Evolutionary conservation across 1,139 yeast genomes (phyloP), one percentile per base, ranked within the genome.

Genomic region (Diutina rugosa): DNA sequence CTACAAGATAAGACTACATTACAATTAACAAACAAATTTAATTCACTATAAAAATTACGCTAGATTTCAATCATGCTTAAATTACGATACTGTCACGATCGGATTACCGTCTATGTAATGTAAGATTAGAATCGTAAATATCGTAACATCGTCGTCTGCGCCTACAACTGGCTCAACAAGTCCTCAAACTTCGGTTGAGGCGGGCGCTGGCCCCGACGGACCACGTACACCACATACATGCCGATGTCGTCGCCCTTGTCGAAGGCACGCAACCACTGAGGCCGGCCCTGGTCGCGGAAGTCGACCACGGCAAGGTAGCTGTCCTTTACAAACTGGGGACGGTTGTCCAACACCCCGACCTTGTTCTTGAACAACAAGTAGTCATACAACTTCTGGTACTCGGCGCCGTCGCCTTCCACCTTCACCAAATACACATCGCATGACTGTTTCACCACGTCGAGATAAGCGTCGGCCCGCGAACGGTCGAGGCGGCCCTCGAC

Each of bases 401-500:
- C 73, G 1, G 59, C 56, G 4, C 65, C 63, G 16, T 63, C 63
- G 16, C 58, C 60, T 6, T 63, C 66, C 54, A 59, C 65, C 59
- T 76, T 75, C 51, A 81, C 72, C 35, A 86, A 65, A 46, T 77
- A 78, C 46, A 87, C 66, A 60, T 79, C 79, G 59, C 87, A 73
- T 4, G 81, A 70, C 14, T 70, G 64, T 2, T 72, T 65, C 18
- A 85, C 78, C 61, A 77, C 76, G 53, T 68, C 64, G 57, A 88
- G 70, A 64, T 88, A 88, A 7, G 72, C 71, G 56, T 79, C 82
- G 0, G 90, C 93, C 55, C 70, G 73, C 3, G 61, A 57, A 8
- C 74, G 67, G 63, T 80, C 84, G 55, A 87, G 72, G 57, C 89
- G 73, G 1, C 95, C 95, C 60, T 83, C 86, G 52, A 87, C 72